Conservation (phyloP, 192 early-diverging fungal species). For the Podila minutissima region DNA sequence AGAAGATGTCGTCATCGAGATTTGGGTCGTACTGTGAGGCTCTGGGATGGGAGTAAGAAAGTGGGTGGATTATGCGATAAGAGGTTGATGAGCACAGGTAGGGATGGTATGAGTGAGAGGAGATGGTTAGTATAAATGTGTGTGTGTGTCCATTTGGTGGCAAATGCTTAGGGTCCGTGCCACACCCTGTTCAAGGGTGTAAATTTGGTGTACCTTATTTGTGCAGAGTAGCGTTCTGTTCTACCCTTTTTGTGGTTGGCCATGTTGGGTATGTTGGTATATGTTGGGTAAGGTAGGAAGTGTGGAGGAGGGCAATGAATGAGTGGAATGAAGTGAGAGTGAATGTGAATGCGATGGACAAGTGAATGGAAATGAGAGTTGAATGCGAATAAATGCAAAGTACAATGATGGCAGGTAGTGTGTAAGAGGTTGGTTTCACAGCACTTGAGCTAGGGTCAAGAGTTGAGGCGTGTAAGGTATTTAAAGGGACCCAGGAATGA, state of each 20-base stretch:
- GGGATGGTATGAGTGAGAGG: not conserved
- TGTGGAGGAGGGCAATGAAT: not conserved
- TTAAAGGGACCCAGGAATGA: too few species aligned
- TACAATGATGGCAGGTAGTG: too few species aligned
- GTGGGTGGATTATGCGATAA: not conserved
- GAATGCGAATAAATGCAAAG: too few species aligned
- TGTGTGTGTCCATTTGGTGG: not conserved
- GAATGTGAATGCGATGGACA: too few species aligned
- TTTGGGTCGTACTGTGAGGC: slow-evolving; percentile 31
- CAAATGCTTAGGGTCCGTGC: too few species aligned
- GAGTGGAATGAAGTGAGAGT: not conserved
- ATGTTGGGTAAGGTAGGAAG: not conserved
- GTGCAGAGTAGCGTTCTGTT: slow-evolving; percentile 23
- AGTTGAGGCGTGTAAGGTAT: too few species aligned
- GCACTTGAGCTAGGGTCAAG: too few species aligned
- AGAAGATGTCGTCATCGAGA: slow-evolving; percentile 16
- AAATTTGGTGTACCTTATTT: slow-evolving; percentile 19
- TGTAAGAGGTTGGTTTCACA: too few species aligned
- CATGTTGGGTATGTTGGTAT: slow-evolving; percentile 3
- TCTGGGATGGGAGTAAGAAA: not conserved
- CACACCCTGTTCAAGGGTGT: too few species aligned
- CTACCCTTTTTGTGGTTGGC: not conserved
- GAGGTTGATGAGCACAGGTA: not conserved
- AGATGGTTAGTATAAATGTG: not conserved
- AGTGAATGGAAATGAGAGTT: not conserved